Percentiles rank a stretch among this genome's conserved stretches.
Conservation (phyloP, 2,329 filamentous ascomycete species). For the Didymosphaeria variabile region DNA sequence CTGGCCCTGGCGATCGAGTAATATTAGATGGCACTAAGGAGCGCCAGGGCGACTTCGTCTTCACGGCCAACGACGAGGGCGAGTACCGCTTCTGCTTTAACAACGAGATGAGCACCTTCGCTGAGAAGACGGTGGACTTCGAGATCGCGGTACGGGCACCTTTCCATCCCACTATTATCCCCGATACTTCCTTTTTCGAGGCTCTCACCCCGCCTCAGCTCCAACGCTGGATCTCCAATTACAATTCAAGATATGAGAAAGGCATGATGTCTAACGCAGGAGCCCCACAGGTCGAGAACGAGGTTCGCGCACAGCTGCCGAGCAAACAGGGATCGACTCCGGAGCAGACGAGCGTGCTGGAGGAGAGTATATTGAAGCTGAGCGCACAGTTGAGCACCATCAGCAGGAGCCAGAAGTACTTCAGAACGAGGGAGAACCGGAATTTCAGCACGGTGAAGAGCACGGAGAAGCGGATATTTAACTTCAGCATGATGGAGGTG, state of each 20-base stretch:
- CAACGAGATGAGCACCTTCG: constrained; percentile 97
- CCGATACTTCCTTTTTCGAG: background rate
- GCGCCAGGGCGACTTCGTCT: constrained; percentile 96
- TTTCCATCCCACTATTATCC: constrained; percentile 47
- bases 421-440: constrained; percentile 96
- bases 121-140: constrained; percentile 97
- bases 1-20: constrained; percentile 80
- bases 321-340: constrained; percentile 87
- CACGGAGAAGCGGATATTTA: constrained; percentile 95
- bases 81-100: constrained; percentile 99
- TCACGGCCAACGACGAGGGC: constrained; percentile 85
- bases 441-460: constrained; percentile 98
- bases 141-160: constrained; percentile 82
- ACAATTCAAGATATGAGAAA: background rate
- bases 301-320: constrained; percentile 82
- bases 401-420: constrained; percentile 98
- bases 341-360: constrained; percentile 87
- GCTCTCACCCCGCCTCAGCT: constrained; percentile 4
- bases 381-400: constrained; percentile 93
- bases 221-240: constrained; percentile 11
- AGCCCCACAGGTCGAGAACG: constrained; percentile 80
- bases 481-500: constrained; percentile 94
- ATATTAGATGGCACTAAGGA: constrained; percentile 89
- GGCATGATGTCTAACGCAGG: constrained; percentile 7
- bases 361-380: constrained; percentile 95